Conservation (phyloP, 352 stramenopile species). For the Phytopythium kandeliae region DNA sequence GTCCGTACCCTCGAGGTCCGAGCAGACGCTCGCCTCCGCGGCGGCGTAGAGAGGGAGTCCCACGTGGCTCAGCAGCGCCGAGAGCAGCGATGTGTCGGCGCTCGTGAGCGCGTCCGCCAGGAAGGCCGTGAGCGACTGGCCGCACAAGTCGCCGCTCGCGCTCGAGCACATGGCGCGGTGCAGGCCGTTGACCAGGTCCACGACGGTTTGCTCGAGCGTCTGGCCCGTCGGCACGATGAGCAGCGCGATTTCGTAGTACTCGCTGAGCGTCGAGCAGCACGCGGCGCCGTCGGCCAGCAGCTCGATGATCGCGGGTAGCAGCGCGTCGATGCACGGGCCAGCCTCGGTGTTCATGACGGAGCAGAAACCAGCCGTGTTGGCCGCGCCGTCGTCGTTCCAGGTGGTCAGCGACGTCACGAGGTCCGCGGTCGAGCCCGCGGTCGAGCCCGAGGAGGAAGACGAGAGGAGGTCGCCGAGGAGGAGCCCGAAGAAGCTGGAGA, state of each 20-base stretch:
- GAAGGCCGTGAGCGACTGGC: slow-evolving; percentile 33
- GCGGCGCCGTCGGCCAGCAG: slow-evolving; percentile 37
- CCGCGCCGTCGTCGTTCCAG: slow-evolving; percentile 30
- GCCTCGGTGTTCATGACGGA: slow-evolving; percentile 48
- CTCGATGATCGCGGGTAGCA: slow-evolving; percentile 34
- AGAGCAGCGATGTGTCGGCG: slow-evolving; percentile 30
- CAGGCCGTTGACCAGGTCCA: slow-evolving; percentile 44
- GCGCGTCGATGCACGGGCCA: slow-evolving; percentile 31
- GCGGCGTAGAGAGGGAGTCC: slow-evolving; percentile 46
- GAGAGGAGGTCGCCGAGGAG: slow-evolving; percentile 25
- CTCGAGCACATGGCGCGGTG: slow-evolving; percentile 49
- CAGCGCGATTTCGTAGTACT: slow-evolving; percentile 40
- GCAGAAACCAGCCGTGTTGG: slow-evolving; percentile 42
- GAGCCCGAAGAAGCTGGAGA: slow-evolving; percentile 34
- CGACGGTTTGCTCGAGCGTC: slow-evolving; percentile 33
- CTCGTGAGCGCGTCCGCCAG: slow-evolving; percentile 25
- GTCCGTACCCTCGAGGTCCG: slow-evolving; percentile 26
- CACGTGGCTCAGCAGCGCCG: slow-evolving; percentile 31
- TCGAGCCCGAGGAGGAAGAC: slow-evolving; percentile 8
- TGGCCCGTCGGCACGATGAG: slow-evolving; percentile 41
- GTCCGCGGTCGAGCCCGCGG: slow-evolving; percentile 12
- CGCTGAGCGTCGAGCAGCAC: slow-evolving; percentile 40
- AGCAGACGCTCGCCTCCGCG: slow-evolving; percentile 31
- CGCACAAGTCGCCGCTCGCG: slow-evolving; percentile 37
- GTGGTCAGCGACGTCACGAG: slow-evolving; percentile 20